phyloP scores from a whole-genome alignment of 768 basidiomycete species.

The Suillus bovinus region DNA sequence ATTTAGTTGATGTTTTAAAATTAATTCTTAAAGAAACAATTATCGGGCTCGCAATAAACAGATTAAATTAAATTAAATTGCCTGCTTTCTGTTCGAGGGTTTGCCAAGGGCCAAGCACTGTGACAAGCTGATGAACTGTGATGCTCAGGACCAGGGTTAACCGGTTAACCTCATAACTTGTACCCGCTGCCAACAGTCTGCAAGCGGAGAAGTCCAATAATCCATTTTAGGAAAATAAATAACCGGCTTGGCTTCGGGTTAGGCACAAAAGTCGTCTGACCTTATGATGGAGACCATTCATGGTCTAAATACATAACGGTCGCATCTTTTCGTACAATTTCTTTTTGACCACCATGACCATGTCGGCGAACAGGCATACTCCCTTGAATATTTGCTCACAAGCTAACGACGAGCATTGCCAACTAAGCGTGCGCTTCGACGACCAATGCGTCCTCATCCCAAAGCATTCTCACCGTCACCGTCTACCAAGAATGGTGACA shows the following conservation, averaged over 20 bases:
- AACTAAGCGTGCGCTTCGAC: slow-evolving; percentile 62
- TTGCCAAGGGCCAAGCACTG: no score
- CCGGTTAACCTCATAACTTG: not conserved
- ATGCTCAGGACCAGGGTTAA: not conserved
- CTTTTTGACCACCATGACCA: slow-evolving; percentile 3
- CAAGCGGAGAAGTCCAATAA: not conserved
- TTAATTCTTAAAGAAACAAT: no score
- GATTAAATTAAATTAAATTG: no score
- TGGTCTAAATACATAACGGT: not conserved
- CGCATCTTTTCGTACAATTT: not conserved
- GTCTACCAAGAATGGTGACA: slow-evolving; percentile 52
- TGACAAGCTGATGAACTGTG: no score
- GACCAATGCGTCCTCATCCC: slow-evolving; percentile 75
- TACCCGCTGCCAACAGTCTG: not conserved
- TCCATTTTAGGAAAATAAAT: not conserved
- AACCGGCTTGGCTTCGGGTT: no score
- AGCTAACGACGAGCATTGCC: slow-evolving; percentile 19
- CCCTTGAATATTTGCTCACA: not conserved
- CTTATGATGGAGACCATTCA: not conserved
- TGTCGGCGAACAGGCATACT: not conserved
- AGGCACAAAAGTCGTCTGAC: slow-evolving; percentile 6
- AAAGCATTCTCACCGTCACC: slow-evolving; percentile 42
- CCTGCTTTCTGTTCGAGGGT: not conserved
- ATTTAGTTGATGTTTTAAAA: no score
- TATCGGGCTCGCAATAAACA: not conserved